Base-by-base conservation (phyloP, 495 filamentous ascomycete genomes). In the Emericellopsis terricola region DNA sequence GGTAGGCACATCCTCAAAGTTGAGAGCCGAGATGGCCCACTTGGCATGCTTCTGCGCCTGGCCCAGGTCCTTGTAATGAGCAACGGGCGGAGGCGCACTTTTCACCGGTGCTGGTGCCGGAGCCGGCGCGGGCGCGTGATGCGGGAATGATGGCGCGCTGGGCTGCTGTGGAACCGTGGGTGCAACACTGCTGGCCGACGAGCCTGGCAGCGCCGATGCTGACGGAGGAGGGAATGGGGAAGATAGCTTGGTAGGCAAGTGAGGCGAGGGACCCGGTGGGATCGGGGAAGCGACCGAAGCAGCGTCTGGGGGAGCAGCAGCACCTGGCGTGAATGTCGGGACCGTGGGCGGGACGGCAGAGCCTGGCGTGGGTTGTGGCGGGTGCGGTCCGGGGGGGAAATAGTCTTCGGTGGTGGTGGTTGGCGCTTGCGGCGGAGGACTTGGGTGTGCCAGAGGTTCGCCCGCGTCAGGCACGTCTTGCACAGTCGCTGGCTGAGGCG, bases 21-120 rank as follows among this genome's bases (percentile, higher is more conserved):
- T 89, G 34, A 97, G 57, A 4, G 89, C 89, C 15, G 89, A 96
- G 20, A 96, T 86, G 0, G 89, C 91, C 86, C 86, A 97, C 46
- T 78, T 83, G 0, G 89, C 87, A 59, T 94, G 89, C 45, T 96
- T 97, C 50, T 94, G 84, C 8, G 89, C 89, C 39, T 69, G 64
- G 2, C 67, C 47, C 19, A 94, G 80, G 3, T 80, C 61, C 40
- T 71, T 63, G 47, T 94, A 84, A 48, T 96, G 84, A 0, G 64
- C 51, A 6, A 39, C 45, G 1, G 50, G 19, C 27, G 48, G 41
- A 10, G 30, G 8, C 31, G 31, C 13, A n/a, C 21, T 37, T 30
- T 27, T 15, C 16, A 38, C 33, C 23, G 42, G 37, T 2, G 36
- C 36, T 9, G 34, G 31, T 15, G 33, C 34, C 19, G 40, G 16